phyloP scores from a whole-genome alignment of 2,329 filamentous ascomycete species.

The Lasiodiplodia theobromae region DNA sequence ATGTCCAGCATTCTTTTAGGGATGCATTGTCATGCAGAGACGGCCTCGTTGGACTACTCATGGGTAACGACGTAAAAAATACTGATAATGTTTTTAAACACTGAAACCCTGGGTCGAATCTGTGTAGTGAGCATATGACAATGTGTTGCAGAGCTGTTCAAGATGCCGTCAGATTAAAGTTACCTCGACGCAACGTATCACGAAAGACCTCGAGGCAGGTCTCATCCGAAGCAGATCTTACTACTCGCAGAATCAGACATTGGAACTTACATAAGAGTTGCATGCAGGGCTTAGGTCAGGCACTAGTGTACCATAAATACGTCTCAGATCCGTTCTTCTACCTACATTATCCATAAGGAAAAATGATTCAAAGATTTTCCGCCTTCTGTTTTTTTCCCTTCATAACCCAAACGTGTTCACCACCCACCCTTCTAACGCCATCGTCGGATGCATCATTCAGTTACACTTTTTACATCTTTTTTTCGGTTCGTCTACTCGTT shows the following conservation, averaged over 20 bases:
- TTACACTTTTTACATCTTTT: conserved; percentile 1
- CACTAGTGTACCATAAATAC: no score
- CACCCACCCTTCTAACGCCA: neutral
- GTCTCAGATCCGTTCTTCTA: no score
- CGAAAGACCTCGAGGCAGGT: no score
- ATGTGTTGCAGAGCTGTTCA: no score
- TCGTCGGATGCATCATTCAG: conserved; percentile 3
- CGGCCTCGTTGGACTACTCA: conserved; percentile 11
- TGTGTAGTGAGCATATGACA: neutral
- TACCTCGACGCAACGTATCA: no score
- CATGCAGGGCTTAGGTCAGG: no score
- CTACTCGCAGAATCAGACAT: no score
- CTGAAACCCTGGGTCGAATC: neutral
- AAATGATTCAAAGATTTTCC: neutral
- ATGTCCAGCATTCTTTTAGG: neutral
- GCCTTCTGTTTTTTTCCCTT: neutral
- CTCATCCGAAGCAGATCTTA: no score
- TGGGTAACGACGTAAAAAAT: conserved; percentile 10
- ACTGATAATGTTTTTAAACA: neutral
- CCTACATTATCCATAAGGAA: neutral
- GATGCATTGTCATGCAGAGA: neutral
- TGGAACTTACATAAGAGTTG: no score
- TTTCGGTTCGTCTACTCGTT: neutral
- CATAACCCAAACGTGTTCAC: neutral
- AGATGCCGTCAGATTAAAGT: no score